These are phyloP conservation scores for Brettanomyces custersianus DNA, from an alignment of 805 yeast genomes.

Conservation along the genomic window DNA sequence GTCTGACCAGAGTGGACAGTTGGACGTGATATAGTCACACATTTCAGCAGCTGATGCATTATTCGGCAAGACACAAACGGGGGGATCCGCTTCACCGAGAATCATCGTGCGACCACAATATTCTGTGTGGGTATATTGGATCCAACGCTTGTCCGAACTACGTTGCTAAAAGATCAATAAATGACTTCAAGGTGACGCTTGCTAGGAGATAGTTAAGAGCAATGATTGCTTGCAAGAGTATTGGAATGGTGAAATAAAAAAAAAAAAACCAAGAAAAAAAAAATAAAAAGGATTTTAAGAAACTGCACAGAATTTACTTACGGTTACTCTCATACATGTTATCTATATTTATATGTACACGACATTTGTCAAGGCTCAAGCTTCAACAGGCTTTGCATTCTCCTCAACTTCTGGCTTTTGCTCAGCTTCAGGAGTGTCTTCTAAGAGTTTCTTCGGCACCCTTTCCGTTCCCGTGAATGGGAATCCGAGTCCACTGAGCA, in stretches of 20 bases:
- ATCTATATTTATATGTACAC: neutral
- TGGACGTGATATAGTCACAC: slow-evolving; percentile 14
- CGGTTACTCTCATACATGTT: neutral
- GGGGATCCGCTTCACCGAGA: no score
- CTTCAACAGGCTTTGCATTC: neutral
- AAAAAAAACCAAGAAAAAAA: slow-evolving; percentile 1
- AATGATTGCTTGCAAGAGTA: no score
- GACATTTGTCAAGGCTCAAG: no score
- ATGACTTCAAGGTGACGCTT: no score
- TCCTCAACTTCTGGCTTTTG: neutral
- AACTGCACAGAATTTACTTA: neutral
- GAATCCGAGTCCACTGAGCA: slow-evolving; percentile 73
- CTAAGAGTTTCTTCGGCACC: slow-evolving; percentile 22
- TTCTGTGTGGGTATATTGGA: no score
- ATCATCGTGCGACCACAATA: no score
- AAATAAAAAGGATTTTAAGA: neutral
- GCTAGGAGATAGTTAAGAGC: no score
- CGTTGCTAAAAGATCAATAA: no score
- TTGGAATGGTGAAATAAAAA: no score
- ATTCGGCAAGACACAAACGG: slow-evolving; percentile 4
- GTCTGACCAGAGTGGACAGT: slow-evolving; percentile 14
- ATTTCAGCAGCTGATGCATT: slow-evolving; percentile 6
- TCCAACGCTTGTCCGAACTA: no score
- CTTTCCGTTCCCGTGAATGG: slow-evolving; percentile 60
- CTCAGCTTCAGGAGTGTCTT: slow-evolving; percentile 6